Conservation (phyloP, 352 stramenopile species). For the Hyaloperonospora brassicae region DNA sequence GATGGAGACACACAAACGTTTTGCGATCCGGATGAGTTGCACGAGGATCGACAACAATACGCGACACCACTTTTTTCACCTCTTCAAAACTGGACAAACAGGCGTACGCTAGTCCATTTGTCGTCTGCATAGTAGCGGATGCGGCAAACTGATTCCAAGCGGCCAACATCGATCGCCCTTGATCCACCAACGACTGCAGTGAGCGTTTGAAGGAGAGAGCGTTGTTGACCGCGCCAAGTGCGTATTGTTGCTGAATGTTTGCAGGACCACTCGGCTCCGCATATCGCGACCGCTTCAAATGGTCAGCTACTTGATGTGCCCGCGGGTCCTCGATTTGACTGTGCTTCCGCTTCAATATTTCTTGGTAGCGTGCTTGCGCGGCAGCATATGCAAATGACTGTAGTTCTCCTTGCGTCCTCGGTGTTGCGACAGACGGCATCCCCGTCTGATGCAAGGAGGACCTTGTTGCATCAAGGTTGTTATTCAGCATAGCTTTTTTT, state of each 20-base stretch:
- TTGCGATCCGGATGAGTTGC: slow-evolving; percentile 34
- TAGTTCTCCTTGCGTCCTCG: slow-evolving; percentile 22
- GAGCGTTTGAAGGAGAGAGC: slow-evolving; percentile 39
- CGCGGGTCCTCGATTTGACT: slow-evolving; percentile 19
- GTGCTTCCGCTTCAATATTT: slow-evolving; percentile 34
- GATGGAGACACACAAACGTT: slow-evolving; percentile 76
- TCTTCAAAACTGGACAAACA: slow-evolving; percentile 74
- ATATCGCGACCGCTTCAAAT: slow-evolving; percentile 30
- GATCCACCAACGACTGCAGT: slow-evolving; percentile 57
- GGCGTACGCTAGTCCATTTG: slow-evolving; percentile 48
- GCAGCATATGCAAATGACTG: slow-evolving; percentile 20
- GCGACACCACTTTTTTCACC: slow-evolving; percentile 64
- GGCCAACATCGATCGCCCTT: slow-evolving; percentile 57
- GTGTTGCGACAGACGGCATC: slow-evolving; percentile 12
- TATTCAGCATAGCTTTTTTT: slow-evolving; percentile 18
- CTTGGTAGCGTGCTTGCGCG: slow-evolving; percentile 23
- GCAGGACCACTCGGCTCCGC: slow-evolving; percentile 7
- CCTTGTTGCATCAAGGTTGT: slow-evolving; percentile 11
- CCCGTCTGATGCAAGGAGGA: slow-evolving; percentile 16
- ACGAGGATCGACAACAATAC: slow-evolving; percentile 48
- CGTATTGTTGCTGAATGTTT: slow-evolving; percentile 19
- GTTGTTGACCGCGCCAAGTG: slow-evolving; percentile 9
- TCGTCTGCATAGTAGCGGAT: slow-evolving; percentile 38
- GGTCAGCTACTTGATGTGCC: slow-evolving; percentile 23
- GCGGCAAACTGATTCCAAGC: slow-evolving; percentile 70